phyloP scores from a whole-genome alignment of 73 alveolate species.

The Paramecium bursaria region DNA sequence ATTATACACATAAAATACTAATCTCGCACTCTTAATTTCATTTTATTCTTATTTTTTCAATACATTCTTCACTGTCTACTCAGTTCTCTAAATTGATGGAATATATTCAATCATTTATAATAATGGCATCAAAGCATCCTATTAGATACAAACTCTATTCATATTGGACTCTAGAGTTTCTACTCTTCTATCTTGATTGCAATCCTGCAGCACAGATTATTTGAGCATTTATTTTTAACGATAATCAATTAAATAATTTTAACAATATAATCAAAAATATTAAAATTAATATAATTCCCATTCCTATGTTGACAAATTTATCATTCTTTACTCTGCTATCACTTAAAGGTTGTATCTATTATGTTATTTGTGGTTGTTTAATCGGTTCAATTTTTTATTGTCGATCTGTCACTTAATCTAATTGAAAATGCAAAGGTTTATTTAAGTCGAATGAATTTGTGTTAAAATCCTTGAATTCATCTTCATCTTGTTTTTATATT shows the following conservation, averaged over 20 bases:
- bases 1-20: not conserved
- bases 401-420: constrained; percentile 26
- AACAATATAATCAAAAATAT: constrained; percentile 1
- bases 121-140: constrained; percentile 67
- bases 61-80: constrained; percentile 40
- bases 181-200: constrained; percentile 24
- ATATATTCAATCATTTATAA: constrained; percentile 62
- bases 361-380: not conserved
- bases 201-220: constrained; percentile 50
- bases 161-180: constrained; percentile 47
- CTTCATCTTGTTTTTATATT: not conserved
- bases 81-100: constrained; percentile 60
- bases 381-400: not conserved
- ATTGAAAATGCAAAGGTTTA: constrained; percentile 37
- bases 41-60: constrained; percentile 39
- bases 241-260: constrained; percentile 17
- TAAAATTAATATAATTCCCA: not conserved
- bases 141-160: constrained; percentile 57
- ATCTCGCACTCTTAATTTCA: constrained; percentile 58
- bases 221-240: constrained; percentile 20
- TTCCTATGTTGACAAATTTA: constrained; percentile 16
- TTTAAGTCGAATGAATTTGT: constrained; percentile 21
- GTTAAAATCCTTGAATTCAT: not conserved
- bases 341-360: not conserved
- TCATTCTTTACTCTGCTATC: constrained; percentile 41